phyloP scores from a whole-genome alignment of 2,329 filamentous ascomycete species.

The Didymella keratinophila region DNA sequence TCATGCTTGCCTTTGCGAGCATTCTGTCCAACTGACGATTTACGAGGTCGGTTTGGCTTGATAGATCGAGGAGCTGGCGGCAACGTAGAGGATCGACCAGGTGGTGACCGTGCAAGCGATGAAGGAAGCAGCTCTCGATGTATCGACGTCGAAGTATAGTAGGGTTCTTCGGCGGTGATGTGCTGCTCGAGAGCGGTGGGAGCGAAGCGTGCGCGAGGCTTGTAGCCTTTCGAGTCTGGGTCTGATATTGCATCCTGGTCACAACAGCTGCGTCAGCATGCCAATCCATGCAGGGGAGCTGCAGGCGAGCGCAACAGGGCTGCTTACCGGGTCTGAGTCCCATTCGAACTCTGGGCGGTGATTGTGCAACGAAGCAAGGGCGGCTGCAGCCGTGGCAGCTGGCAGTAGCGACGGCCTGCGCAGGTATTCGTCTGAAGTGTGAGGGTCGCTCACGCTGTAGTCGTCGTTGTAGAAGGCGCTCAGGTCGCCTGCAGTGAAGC shows the following conservation, averaged over 20 bases:
- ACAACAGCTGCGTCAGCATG: slow-evolving; percentile 34
- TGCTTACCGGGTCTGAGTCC: slow-evolving; percentile 49
- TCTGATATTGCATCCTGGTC: slow-evolving; percentile 50
- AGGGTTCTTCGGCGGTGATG: slow-evolving; percentile 61
- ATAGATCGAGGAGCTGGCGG: slow-evolving; percentile 80
- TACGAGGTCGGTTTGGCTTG: slow-evolving; percentile 76
- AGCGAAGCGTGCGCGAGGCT: slow-evolving; percentile 51
- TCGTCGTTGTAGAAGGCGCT: slow-evolving; percentile 73
- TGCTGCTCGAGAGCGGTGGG: slow-evolving; percentile 70
- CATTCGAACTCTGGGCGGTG: slow-evolving; percentile 73
- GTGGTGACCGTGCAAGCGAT: slow-evolving; percentile 80
- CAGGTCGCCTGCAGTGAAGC: slow-evolving; percentile 64
- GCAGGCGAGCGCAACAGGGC: slow-evolving; percentile 17
- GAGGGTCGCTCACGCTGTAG: slow-evolving; percentile 70
- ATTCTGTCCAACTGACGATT: slow-evolving; percentile 85
- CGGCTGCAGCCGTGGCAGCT: slow-evolving; percentile 81
- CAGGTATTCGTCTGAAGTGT: slow-evolving; percentile 74
- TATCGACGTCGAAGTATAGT: slow-evolving; percentile 61
- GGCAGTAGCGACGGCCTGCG: slow-evolving; percentile 69
- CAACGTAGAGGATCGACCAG: slow-evolving; percentile 85
- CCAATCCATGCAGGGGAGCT: slow-evolving; percentile 15
- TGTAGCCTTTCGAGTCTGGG: slow-evolving; percentile 49
- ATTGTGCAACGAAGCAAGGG: slow-evolving; percentile 83
- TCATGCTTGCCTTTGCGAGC: slow-evolving; percentile 80
- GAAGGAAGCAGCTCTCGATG: slow-evolving; percentile 82